Percentiles rank a stretch among this genome's conserved stretches.
phyloP scores from a whole-genome alignment of 768 basidiomycete species.

The Ramaria sp. region DNA sequence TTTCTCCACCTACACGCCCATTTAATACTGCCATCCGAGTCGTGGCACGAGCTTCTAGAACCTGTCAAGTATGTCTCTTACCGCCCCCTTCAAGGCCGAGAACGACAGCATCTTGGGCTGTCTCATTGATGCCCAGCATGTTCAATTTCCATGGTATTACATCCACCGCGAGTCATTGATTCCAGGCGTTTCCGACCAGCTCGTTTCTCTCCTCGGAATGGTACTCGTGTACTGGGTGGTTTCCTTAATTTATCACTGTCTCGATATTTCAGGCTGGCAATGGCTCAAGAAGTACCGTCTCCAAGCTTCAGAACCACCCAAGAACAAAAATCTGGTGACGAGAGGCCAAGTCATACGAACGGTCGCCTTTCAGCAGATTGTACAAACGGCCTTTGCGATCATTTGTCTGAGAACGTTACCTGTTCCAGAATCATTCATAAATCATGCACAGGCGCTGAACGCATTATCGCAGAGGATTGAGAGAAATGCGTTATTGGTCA shows the following conservation, averaged over 20 bases:
- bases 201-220: constrained; percentile 27
- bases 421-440: not conserved
- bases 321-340: constrained; percentile 28
- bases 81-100: too few species aligned
- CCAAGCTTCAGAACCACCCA: constrained; percentile 33
- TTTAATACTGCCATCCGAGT: too few species aligned
- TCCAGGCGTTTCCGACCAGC: constrained; percentile 28
- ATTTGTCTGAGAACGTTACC: constrained; percentile 20
- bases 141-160: constrained; percentile 26
- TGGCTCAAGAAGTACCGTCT: constrained; percentile 31
- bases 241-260: constrained; percentile 27
- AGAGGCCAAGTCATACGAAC: constrained; percentile 28
- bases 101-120: too few species aligned
- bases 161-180: constrained; percentile 21
- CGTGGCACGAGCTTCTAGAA: too few species aligned
- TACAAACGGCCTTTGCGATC: constrained; percentile 30
- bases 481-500: constrained; percentile 15
- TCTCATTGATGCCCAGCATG: too few species aligned
- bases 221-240: constrained; percentile 33
- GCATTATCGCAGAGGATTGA: constrained; percentile 22
- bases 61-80: too few species aligned
- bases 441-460: constrained; percentile 16
- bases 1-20: too few species aligned
- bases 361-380: constrained; percentile 32
- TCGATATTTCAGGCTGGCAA: constrained; percentile 23